Evolutionary conservation across 2,329 filamentous ascomycete species (phyloP).

Genomic region (Epichloe gansuensis): DNA sequence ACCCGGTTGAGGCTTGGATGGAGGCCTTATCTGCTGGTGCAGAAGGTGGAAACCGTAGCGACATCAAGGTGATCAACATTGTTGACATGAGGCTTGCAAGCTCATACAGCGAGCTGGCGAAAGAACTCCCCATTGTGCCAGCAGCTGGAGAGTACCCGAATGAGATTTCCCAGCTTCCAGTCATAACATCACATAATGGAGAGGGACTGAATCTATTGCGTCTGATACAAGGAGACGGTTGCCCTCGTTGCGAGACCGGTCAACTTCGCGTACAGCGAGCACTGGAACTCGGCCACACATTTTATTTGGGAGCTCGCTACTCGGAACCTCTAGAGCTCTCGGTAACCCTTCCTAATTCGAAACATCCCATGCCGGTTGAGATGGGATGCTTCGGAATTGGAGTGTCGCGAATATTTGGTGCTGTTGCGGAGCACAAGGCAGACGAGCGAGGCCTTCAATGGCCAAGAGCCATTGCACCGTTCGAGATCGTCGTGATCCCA

Average conservation of each 20-base stretch:
- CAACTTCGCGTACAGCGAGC: constrained; percentile 54
- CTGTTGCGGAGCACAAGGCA: constrained; percentile 63
- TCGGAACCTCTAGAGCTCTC: constrained; percentile 58
- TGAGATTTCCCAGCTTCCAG: background rate
- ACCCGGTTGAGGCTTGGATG: constrained; percentile 41
- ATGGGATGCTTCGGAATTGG: constrained; percentile 98
- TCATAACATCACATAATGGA: constrained; percentile 13
- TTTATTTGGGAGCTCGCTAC: constrained; percentile 84
- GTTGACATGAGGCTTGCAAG: constrained; percentile 20
- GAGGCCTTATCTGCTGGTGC: constrained; percentile 17
- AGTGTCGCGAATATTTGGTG: constrained; percentile 78
- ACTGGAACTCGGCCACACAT: constrained; percentile 89
- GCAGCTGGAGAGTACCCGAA: constrained; percentile 4
- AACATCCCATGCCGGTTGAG: constrained; percentile 45
- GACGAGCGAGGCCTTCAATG: constrained; percentile 71
- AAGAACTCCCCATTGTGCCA: constrained; percentile 15
- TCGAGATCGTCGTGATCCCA: constrained; percentile 57
- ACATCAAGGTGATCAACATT: constrained; percentile 19
- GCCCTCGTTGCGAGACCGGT: constrained; percentile 55
- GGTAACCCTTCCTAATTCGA: constrained; percentile 30
- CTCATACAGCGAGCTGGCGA: constrained; percentile 13
- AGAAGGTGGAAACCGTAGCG: background rate
- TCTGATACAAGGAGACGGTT: constrained; percentile 54
- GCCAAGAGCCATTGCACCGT: constrained; percentile 79
- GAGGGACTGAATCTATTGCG: constrained; percentile 47